These are phyloP conservation scores for Dissophora globulifera DNA, from an alignment of 192 early-diverging fungal species.

Conservation along the genomic window DNA sequence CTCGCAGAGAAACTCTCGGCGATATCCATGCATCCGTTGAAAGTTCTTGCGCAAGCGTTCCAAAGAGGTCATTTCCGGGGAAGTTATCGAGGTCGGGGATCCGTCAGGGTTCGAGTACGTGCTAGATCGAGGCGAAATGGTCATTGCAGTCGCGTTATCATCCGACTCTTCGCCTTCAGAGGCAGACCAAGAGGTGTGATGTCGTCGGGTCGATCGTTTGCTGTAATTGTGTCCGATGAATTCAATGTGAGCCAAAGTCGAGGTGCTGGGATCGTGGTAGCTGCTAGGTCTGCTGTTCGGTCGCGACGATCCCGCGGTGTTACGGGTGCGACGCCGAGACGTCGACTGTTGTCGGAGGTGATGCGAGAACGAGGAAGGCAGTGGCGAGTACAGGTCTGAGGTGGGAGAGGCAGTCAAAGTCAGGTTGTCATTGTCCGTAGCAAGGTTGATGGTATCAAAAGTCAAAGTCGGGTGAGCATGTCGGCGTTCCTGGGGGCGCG, in stretches of 20 bases:
- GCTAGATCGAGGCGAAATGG: constrained; percentile 40
- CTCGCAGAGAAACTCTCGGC: constrained; percentile 67
- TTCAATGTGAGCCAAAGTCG: not conserved
- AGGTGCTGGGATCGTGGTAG: constrained; percentile 24
- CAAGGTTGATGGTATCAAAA: constrained; percentile 1
- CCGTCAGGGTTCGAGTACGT: constrained; percentile 19
- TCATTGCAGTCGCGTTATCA: not conserved
- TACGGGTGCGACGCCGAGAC: constrained; percentile 19
- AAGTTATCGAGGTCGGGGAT: constrained; percentile 14
- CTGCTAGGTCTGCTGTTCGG: constrained; percentile 32
- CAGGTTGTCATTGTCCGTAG: constrained; percentile 6
- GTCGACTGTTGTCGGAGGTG: constrained; percentile 31
- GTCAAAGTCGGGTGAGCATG: not conserved
- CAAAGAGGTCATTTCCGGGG: constrained; percentile 47
- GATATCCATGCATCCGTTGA: constrained; percentile 62
- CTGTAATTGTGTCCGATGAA: constrained; percentile 1
- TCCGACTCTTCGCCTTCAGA: constrained; percentile 51
- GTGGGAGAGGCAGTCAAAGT: constrained; percentile 32
- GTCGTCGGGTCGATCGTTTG: constrained; percentile 5
- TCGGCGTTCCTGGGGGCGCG: constrained; percentile 3
- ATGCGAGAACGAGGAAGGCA: constrained; percentile 24
- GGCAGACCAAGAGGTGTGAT: constrained; percentile 47
- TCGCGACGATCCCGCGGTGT: constrained; percentile 12
- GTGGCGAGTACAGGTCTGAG: constrained; percentile 17
- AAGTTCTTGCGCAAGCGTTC: constrained; percentile 60